Percentiles rank a stretch among this genome's conserved stretches.
phyloP scores from a whole-genome alignment of 805 yeast genomes.

The Pichia cephalocereana region DNA sequence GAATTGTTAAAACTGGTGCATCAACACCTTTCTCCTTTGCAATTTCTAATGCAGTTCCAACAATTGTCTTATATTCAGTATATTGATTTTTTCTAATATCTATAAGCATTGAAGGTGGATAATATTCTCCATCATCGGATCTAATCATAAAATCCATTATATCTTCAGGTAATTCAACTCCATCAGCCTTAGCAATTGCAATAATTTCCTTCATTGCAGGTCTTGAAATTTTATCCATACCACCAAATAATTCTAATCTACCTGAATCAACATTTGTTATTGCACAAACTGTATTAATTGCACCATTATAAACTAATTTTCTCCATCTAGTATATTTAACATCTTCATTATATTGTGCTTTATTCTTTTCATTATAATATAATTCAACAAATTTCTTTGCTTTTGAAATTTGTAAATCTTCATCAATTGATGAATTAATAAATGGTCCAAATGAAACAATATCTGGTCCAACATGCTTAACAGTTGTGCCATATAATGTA shows the following conservation, averaged over 20 bases:
- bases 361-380: slow-evolving; percentile 26
- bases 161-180: slow-evolving; percentile 28
- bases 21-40: slow-evolving; percentile 23
- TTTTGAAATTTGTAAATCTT: slow-evolving; percentile 19
- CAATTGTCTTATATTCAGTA: slow-evolving; percentile 34
- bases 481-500: slow-evolving; percentile 22
- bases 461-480: slow-evolving; percentile 29
- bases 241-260: slow-evolving; percentile 24
- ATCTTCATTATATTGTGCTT: slow-evolving; percentile 25
- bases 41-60: slow-evolving; percentile 32
- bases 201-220: slow-evolving; percentile 39
- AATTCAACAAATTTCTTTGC: slow-evolving; percentile 26
- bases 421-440: slow-evolving; percentile 24
- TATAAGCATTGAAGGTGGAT: slow-evolving; percentile 41
- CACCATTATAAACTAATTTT: slow-evolving; percentile 39
- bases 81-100: slow-evolving; percentile 34
- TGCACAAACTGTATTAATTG: slow-evolving; percentile 37
- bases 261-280: slow-evolving; percentile 34
- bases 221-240: slow-evolving; percentile 19
- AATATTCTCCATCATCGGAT: slow-evolving; percentile 32
- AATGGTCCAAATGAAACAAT: slow-evolving; percentile 27
- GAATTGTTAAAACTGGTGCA: slow-evolving; percentile 23
- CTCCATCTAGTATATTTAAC: slow-evolving; percentile 36
- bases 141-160: slow-evolving; percentile 31
- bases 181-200: slow-evolving; percentile 39